Evolutionary conservation across 768 basidiomycete species (phyloP), one percentile per base, ranked within the genome.

Genomic region (Russula lepida): DNA sequence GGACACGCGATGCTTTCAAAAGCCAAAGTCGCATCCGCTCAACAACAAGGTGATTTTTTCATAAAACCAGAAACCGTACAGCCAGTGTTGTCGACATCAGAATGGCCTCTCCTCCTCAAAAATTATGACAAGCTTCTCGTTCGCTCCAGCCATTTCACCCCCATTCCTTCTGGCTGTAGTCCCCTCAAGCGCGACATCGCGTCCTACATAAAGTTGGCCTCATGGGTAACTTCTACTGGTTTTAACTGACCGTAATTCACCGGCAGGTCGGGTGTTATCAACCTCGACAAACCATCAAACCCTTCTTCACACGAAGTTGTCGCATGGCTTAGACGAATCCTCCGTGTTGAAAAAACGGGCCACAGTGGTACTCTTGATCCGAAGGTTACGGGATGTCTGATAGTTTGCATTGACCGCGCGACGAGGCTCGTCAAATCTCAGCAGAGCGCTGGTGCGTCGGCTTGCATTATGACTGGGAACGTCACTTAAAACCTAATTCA

Each of bases 231-330:
- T 54, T 44, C 11, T 61, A n/a, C 19, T 17, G 8, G 2, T 37
- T 30, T 41, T 23, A 37, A 58, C 33, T 25, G 41, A 48, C 52
- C 27, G 39, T 35, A 15, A 23, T 13, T 9, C 27, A 52, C 51
- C 64, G 59, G n/a, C 66, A 95, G 93, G 79, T 92, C 95, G 67
- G 97, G 97, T 68, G 92, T 98, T 56, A 99, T 99, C 73, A 99
- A 99, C 77, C 81, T 99, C 67, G 97, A 99, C 83, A 99, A 99
- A 71, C 97, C 97, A 25, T 98, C 95, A 33, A 99, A 98, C 75
- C 95, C 95, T 4, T 97, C 95, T 19, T 95, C 95, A 5, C 97
- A 99, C 74, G 97, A 99, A 79, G 97, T 99, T 56, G 97, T 99
- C 66, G 97, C 97, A 17, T 99, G 97, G 97, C 76, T 99, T 64